Conservation (phyloP, 345 rosid species). For the Pistacia vera region DNA sequence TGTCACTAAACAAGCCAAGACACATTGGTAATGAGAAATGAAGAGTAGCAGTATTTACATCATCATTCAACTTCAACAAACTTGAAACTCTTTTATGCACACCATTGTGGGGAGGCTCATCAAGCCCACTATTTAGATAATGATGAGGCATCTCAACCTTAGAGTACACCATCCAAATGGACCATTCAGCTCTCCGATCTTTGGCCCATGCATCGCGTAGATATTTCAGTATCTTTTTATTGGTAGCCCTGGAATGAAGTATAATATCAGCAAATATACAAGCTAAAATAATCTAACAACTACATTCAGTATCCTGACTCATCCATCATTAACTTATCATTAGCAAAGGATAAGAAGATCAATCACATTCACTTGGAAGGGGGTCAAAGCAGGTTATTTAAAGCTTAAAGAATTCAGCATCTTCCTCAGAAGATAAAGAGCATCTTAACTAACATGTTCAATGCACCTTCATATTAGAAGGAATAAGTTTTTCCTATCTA, state of each 20-base stretch:
- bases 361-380: conserved; percentile 4
- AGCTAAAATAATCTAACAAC: conserved; percentile 5
- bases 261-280: conserved; percentile 18
- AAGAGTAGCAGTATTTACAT: conserved; percentile 50
- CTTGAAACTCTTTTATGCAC: conserved; percentile 61
- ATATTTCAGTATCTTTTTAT: conserved; percentile 58
- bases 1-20: conserved; percentile 23
- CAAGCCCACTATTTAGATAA: conserved; percentile 72
- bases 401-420: background rate
- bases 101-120: conserved; percentile 58
- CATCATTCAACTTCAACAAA: conserved; percentile 65
- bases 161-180: conserved; percentile 96
- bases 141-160: conserved; percentile 97
- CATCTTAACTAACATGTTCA: background rate
- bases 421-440: background rate
- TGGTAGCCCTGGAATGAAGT: conserved; percentile 60
- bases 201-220: conserved; percentile 73
- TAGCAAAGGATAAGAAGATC: conserved; percentile 1
- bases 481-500: background rate
- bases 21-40: conserved; percentile 1
- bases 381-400: background rate
- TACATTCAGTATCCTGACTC: background rate
- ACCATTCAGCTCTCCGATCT: conserved; percentile 96
- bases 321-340: background rate
- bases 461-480: background rate